Conservation (phyloP, 2,329 filamentous ascomycete genomes). For the Pseudocercospora pini-densiflorae region DNA sequence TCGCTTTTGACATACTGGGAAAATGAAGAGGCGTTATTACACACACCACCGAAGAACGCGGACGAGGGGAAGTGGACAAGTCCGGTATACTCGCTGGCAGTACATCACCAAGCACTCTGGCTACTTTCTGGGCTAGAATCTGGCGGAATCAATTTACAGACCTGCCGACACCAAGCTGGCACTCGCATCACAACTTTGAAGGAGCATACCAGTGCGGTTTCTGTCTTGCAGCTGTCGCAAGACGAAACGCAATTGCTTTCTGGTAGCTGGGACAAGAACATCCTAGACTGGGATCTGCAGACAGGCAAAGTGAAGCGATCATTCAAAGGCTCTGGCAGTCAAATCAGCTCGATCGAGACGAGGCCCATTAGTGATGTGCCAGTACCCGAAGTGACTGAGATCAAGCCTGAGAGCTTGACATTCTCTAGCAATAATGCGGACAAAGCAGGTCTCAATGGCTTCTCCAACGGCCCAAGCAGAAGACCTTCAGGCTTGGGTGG, state of each 20-base stretch:
- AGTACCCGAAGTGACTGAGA: constrained; percentile 72
- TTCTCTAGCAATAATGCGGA: constrained; percentile 74
- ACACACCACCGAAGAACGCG: constrained; percentile 40
- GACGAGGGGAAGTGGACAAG: constrained; percentile 64
- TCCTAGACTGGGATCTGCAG: constrained; percentile 94
- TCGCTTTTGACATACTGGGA: constrained; percentile 98
- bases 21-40: constrained; percentile 74
- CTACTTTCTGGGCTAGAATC: constrained; percentile 87
- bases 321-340: constrained; percentile 77
- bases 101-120: constrained; percentile 90
- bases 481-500: constrained; percentile 34
- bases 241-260: constrained; percentile 89
- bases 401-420: constrained; percentile 69
- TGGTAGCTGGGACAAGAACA: constrained; percentile 94
- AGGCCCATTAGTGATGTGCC: constrained; percentile 76
- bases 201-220: constrained; percentile 89
- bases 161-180: constrained; percentile 91
- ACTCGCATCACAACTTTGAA: constrained; percentile 82
- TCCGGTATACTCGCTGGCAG: constrained; percentile 91
- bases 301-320: constrained; percentile 75
- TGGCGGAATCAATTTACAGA: constrained; percentile 90
- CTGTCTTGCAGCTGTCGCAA: constrained; percentile 77
- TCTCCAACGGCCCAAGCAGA: constrained; percentile 42
- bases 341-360: constrained; percentile 87
- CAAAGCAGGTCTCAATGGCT: constrained; percentile 62